Conservation (phyloP, 371 early-diverging fungal species). For the Dinochytrium kinnereticum region DNA sequence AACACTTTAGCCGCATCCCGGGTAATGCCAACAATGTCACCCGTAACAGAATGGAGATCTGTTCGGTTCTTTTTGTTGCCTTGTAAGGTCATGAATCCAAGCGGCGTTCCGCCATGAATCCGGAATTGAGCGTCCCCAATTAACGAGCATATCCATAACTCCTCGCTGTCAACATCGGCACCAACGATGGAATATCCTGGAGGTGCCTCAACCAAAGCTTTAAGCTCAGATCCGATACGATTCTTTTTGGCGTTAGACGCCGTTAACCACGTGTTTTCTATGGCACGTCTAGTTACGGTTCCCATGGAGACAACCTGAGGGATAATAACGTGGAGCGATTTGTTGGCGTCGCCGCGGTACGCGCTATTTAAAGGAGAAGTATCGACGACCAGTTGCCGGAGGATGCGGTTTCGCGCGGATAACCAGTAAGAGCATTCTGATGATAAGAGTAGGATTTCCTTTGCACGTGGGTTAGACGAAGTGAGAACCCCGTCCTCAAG, state of each 20-base stretch:
- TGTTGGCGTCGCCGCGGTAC: slow-evolving; percentile 4
- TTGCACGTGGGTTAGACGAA: slow-evolving; percentile 73
- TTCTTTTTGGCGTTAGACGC: slow-evolving; percentile 92
- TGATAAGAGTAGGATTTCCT: slow-evolving; percentile 78
- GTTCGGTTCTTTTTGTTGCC: slow-evolving; percentile 90
- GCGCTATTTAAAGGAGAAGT: slow-evolving; percentile 34
- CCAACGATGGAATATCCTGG: slow-evolving; percentile 84
- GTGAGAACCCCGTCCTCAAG: slow-evolving; percentile 84
- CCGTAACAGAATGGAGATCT: slow-evolving; percentile 94
- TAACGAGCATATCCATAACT: slow-evolving; percentile 95
- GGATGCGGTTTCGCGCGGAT: slow-evolving; percentile 81
- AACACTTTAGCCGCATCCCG: slow-evolving; percentile 94
- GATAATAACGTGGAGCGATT: slow-evolving; percentile 79
- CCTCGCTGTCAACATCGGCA: slow-evolving; percentile 97
- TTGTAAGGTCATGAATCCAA: slow-evolving; percentile 98
- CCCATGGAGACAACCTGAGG: slow-evolving; percentile 95
- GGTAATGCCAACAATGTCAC: slow-evolving; percentile 82
- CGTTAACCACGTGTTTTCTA: slow-evolving; percentile 95
- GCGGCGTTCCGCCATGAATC: slow-evolving; percentile 90
- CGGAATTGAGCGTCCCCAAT: slow-evolving; percentile 95
- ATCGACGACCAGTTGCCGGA: slow-evolving; percentile 82
- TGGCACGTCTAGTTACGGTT: slow-evolving; percentile 93
- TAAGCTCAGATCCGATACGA: slow-evolving; percentile 94
- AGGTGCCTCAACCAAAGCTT: slow-evolving; percentile 86
- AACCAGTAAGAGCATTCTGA: slow-evolving; percentile 92